These are phyloP conservation scores for Ophiostoma montium DNA, from an alignment of 2,329 filamentous ascomycete species.

Conservation along the genomic window DNA sequence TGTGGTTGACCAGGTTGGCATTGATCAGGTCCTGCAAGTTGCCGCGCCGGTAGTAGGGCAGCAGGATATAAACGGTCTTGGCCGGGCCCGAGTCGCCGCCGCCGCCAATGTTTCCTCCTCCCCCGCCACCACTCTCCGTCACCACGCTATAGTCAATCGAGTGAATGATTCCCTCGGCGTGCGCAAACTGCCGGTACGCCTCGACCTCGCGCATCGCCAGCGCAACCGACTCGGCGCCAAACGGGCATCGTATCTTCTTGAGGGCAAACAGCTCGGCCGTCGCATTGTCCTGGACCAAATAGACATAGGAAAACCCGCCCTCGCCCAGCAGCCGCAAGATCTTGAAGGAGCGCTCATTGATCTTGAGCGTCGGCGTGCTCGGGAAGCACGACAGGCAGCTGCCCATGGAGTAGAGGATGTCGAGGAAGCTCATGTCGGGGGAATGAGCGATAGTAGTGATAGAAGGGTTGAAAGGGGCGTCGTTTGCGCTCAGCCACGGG, in stretches of 20 bases:
- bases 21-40: slow-evolving; percentile 98
- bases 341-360: slow-evolving; percentile 92
- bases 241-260: slow-evolving; percentile 98
- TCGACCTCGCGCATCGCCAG: slow-evolving; percentile 95
- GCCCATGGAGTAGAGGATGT: slow-evolving; percentile 79
- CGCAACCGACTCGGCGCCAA: slow-evolving; percentile 89
- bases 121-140: slow-evolving; percentile 47
- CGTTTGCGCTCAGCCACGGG: no score
- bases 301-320: slow-evolving; percentile 98
- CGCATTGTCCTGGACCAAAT: slow-evolving; percentile 85
- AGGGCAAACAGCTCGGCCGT: slow-evolving; percentile 79
- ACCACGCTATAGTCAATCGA: slow-evolving; percentile 71
- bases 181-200: slow-evolving; percentile 80
- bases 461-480: not conserved
- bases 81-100: slow-evolving; percentile 38
- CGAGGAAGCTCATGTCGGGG: slow-evolving; percentile 36
- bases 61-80: slow-evolving; percentile 92
- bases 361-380: slow-evolving; percentile 81
- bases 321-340: slow-evolving; percentile 87
- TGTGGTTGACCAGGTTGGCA: slow-evolving; percentile 92
- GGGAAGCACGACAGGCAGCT: slow-evolving; percentile 97
- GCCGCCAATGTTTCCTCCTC: slow-evolving; percentile 33
- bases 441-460: no score
- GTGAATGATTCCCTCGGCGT: slow-evolving; percentile 74
- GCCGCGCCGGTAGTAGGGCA: slow-evolving; percentile 88